Percentiles rank a stretch among this genome's conserved stretches.
Evolutionary conservation across 1,139 yeast genomes (phyloP).

Genomic region (Saccharomycopsis hybrid): DNA sequence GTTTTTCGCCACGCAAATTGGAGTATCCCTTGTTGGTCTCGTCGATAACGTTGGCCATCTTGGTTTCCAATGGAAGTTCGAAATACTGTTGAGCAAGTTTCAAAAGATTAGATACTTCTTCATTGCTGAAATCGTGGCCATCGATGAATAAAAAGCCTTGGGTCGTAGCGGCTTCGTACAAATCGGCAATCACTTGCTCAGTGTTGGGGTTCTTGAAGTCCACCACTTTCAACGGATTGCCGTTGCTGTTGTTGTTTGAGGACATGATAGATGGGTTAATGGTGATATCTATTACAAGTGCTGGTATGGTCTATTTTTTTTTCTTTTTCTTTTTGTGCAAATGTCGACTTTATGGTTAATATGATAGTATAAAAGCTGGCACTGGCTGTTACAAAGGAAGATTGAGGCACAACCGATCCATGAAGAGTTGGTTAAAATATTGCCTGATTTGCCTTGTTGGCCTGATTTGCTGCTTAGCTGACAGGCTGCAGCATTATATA

Average conservation of each 20-base stretch:
- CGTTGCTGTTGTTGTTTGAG: background rate
- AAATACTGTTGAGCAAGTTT: slow-evolving; percentile 51
- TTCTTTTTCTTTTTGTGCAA: no score
- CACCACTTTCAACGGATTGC: slow-evolving; percentile 42
- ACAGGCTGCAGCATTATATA: no score
- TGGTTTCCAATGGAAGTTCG: slow-evolving; percentile 42
- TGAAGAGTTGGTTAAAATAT: no score
- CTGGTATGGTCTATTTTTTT: no score
- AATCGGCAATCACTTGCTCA: slow-evolving; percentile 38
- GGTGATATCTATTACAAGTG: no score
- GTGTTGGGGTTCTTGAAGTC: slow-evolving; percentile 46
- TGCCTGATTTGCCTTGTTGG: no score
- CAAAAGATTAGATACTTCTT: slow-evolving; percentile 53
- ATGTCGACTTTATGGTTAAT: no score
- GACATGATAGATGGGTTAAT: no score
- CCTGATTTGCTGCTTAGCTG: no score
- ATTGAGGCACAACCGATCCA: no score
- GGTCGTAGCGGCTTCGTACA: slow-evolving; percentile 57
- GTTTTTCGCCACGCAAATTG: slow-evolving; percentile 49
- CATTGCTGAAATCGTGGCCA: slow-evolving; percentile 58
- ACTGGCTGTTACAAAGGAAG: no score
- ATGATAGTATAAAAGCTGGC: no score
- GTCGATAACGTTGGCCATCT: slow-evolving; percentile 42
- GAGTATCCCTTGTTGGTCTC: slow-evolving; percentile 59
- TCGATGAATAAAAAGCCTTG: slow-evolving; percentile 71